These are phyloP conservation scores for Zelopaecilomyces penicillatus DNA, from an alignment of 2,329 filamentous ascomycete genomes.

Conservation along the genomic window DNA sequence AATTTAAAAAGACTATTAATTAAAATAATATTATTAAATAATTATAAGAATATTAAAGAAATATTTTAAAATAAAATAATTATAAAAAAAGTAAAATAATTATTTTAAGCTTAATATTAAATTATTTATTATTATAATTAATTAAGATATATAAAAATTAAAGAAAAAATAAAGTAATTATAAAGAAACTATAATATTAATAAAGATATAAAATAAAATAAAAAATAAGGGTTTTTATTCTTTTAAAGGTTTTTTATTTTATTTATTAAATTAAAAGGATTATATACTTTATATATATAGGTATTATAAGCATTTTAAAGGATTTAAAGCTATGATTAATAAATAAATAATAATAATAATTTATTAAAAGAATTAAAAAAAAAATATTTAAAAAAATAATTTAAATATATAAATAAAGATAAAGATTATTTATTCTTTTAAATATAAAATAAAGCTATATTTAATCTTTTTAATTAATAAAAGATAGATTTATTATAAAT, in stretches of 20 bases:
- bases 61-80: too few species aligned
- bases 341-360: neutral
- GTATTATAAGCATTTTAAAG: neutral
- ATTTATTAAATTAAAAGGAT: neutral
- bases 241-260: neutral
- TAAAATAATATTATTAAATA: too few species aligned
- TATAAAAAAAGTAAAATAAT: too few species aligned
- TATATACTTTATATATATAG: too few species aligned
- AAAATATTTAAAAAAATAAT: neutral
- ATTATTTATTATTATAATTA: neutral
- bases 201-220: too few species aligned
- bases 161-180: too few species aligned
- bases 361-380: too few species aligned
- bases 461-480: too few species aligned
- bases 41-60: too few species aligned
- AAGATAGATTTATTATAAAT: too few species aligned
- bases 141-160: neutral
- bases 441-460: neutral
- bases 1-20: too few species aligned
- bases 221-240: neutral
- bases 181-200: too few species aligned
- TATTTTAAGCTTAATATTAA: neutral
- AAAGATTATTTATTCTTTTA: neutral
- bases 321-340: neutral
- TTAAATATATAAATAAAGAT: neutral